phyloP scores from a whole-genome alignment of 257 asterid genomes.

The Fraxinus cuspidata region DNA sequence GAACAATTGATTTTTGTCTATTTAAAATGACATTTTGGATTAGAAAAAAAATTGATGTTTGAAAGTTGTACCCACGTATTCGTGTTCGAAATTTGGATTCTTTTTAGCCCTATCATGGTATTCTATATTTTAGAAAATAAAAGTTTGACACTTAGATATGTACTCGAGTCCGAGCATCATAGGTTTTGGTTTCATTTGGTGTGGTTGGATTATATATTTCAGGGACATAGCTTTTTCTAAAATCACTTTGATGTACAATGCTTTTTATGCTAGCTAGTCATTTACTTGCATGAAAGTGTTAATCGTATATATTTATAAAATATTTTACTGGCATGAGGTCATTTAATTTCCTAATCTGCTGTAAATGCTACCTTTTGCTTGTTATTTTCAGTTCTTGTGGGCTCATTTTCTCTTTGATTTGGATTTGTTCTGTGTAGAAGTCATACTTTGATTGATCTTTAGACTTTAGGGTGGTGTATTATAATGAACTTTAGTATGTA shows the following conservation, averaged over 20 bases:
- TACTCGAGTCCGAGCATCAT: no score
- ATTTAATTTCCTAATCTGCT: conserved; percentile 5
- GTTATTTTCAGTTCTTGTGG: neutral
- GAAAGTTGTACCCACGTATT: no score
- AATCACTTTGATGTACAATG: neutral
- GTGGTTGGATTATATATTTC: conserved; percentile 14
- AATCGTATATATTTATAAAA: neutral
- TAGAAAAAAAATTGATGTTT: no score
- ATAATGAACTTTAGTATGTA: conserved; percentile 17
- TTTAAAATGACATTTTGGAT: no score
- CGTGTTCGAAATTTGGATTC: no score
- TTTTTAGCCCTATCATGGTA: no score
- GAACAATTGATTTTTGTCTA: no score
- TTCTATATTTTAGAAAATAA: no score
- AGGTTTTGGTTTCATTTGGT: neutral
- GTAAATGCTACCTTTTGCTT: neutral
- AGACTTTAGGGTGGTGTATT: neutral
- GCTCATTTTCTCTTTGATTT: neutral
- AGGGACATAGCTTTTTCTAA: neutral
- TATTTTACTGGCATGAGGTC: neutral
- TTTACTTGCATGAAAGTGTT: conserved; percentile 16
- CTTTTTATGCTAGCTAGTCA: conserved; percentile 13
- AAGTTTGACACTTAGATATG: no score
- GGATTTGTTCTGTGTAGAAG: neutral
- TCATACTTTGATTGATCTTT: conserved; percentile 6